Conservation (phyloP, 2,329 filamentous ascomycete species). For the Metarhizium brunneum region DNA sequence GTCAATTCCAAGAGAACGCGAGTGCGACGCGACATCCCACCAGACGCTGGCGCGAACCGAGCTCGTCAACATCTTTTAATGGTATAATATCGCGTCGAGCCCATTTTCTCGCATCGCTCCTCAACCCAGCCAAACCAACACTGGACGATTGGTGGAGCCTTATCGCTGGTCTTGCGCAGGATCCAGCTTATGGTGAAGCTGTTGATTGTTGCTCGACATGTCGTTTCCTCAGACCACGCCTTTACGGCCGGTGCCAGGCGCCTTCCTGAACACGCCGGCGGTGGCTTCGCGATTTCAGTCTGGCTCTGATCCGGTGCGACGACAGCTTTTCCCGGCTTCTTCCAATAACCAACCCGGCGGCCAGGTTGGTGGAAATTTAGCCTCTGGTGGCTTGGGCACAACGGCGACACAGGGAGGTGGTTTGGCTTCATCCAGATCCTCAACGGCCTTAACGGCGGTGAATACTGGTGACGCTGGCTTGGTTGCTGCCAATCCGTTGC, state of each 20-base stretch:
- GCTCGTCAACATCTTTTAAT: constrained; percentile 3
- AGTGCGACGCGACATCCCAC: neutral
- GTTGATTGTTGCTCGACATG: constrained; percentile 30
- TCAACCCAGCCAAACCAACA: neutral
- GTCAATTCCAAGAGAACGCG: neutral
- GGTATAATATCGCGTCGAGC: constrained; percentile 5
- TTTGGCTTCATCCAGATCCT: neutral
- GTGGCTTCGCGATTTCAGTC: constrained; percentile 38
- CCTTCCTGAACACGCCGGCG: constrained; percentile 67
- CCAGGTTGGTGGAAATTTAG: constrained; percentile 7
- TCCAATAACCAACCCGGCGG: constrained; percentile 14
- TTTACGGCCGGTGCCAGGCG: constrained; percentile 63
- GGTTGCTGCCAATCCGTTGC: constrained; percentile 23
- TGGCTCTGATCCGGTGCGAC: constrained; percentile 36
- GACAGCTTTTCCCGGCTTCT: constrained; percentile 37
- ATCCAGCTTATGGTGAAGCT: neutral
- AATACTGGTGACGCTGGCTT: constrained; percentile 18
- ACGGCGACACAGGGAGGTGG: neutral
- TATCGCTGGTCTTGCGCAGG: neutral
- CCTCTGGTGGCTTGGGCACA: constrained; percentile 6
- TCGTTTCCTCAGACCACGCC: constrained; percentile 53
- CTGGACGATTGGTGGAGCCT: constrained; percentile 1
- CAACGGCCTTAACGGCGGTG: constrained; percentile 14
- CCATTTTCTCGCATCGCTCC: neutral
- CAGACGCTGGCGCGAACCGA: neutral